Percentiles rank a stretch among this genome's conserved stretches.
phyloP scores from a whole-genome alignment of 495 filamentous ascomycete genomes.

The Daldinia childiae region DNA sequence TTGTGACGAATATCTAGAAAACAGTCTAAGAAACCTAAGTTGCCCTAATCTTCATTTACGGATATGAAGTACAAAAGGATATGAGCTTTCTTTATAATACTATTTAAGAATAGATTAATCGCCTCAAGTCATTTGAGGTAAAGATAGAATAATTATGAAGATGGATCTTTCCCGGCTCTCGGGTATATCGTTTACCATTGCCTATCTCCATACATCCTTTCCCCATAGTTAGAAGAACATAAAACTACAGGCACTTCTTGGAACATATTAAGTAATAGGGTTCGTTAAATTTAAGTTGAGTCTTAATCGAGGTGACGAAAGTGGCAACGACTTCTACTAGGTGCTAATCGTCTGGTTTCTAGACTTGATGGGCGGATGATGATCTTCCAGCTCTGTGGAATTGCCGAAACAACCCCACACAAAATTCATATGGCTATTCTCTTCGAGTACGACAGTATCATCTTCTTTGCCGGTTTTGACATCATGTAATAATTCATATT shows the following conservation, averaged over 20 bases:
- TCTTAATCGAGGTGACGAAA: slow-evolving; percentile 15
- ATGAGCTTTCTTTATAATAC: no score
- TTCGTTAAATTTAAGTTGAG: slow-evolving; percentile 4
- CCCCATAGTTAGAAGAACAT: background rate
- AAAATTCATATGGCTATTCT: slow-evolving; percentile 49
- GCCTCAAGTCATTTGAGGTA: background rate
- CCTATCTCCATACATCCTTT: background rate
- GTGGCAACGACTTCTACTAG: slow-evolving; percentile 21
- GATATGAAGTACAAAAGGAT: no score
- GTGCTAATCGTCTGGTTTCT: slow-evolving; percentile 19
- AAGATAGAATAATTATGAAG: background rate
- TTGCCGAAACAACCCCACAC: slow-evolving; percentile 45
- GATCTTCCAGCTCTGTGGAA: slow-evolving; percentile 44
- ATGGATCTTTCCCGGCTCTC: background rate
- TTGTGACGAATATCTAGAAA: no score
- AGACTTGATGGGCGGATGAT: slow-evolving; percentile 39
- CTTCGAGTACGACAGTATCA: slow-evolving; percentile 42
- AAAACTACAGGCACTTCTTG: background rate
- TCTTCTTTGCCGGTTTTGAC: slow-evolving; percentile 36
- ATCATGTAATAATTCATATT: slow-evolving; percentile 33
- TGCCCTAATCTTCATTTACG: no score
- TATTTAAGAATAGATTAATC: background rate
- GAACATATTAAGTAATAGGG: slow-evolving; percentile 11
- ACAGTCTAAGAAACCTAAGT: no score
- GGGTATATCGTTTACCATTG: background rate